phyloP scores from a whole-genome alignment of 768 basidiomycete genomes.

The Calocybe gangraenosa region DNA sequence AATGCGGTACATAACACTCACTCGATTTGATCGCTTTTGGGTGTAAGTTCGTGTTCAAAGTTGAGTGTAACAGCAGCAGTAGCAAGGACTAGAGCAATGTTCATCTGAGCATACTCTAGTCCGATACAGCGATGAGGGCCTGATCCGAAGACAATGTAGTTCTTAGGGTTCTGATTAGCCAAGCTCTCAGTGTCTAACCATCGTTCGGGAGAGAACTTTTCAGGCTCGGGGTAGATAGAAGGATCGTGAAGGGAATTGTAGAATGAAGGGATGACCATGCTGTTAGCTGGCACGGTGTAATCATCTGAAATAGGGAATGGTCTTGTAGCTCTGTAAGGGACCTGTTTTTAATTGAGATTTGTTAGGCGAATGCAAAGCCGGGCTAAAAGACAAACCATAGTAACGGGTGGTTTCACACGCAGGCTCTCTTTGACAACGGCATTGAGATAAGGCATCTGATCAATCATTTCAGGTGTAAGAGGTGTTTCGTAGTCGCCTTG shows the following conservation, averaged over 20 bases:
- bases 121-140: conserved; percentile 94
- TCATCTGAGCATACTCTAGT: conserved; percentile 88
- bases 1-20: conserved; percentile 38
- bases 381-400: conserved; percentile 67
- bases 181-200: conserved; percentile 83
- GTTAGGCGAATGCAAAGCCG: too few species aligned
- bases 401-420: conserved; percentile 89
- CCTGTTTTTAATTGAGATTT: conserved; percentile 37
- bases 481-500: conserved; percentile 72
- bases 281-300: conserved; percentile 87
- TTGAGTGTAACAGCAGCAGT: conserved; percentile 77
- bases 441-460: conserved; percentile 88
- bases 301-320: conserved; percentile 89
- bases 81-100: conserved; percentile 82
- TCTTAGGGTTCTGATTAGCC: conserved; percentile 84
- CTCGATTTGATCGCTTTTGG: conserved; percentile 76
- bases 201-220: conserved; percentile 79
- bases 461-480: conserved; percentile 83
- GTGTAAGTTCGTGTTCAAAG: conserved; percentile 85
- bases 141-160: conserved; percentile 93
- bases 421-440: conserved; percentile 94
- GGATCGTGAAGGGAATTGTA: conserved; percentile 92
- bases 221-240: conserved; percentile 82
- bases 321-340: conserved; percentile 89
- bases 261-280: conserved; percentile 94